Evolutionary conservation across 2,329 filamentous ascomycete species (phyloP), one percentile per base, ranked within the genome.

Genomic region (Verticillium albo-atrum): DNA sequence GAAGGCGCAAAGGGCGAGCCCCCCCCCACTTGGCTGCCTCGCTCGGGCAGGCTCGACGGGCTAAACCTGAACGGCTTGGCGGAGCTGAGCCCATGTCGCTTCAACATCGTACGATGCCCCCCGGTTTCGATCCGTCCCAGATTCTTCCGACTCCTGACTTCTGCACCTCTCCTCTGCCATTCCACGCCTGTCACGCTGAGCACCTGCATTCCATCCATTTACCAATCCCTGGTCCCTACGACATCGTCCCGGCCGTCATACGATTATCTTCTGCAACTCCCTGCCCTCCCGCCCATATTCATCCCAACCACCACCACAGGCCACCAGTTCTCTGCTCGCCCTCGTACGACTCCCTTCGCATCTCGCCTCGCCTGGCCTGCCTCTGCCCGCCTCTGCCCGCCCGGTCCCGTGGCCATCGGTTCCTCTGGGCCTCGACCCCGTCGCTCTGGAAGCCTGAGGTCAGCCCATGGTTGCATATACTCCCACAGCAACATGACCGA

Each of bases 401-500:
- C 54, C 56, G 27, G 52, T 59, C 54, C 59, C 28, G 54, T 57
- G 37, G 61, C 61, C 32, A 52, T 27, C 32, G 35, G 42, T 20
- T 12, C n/a, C 42, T 50, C 42, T 50, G 54, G 54, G 54, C 34
- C 30, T 42, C 32, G 34, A 55, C 54, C 54, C 54, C 32, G 28
- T 57, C 28, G 55, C 42, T 26, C 55, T 30, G 42, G 42, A 57
- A 28, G 32, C 54, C n/a, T 42, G 32, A 10, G 52, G 61, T 67
- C 64, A 65, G 65, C 57, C 65, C 65, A 67, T 62, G 57, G 58
- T 61, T 64, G 60, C 61, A 63, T 63, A 60, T 62, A 23, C 47
- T 54, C 50, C 56, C 60, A 56, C 55, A 66, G 64, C 64, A 66
- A 65, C 64, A 77, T 77, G 75, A 70, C 74, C 60, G 72, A 76